Percentiles rank a stretch among this genome's conserved stretches.
These are phyloP conservation scores for Ambrosia artemisiifolia DNA, from an alignment of 129 eudicot species.

Conservation along the genomic window DNA sequence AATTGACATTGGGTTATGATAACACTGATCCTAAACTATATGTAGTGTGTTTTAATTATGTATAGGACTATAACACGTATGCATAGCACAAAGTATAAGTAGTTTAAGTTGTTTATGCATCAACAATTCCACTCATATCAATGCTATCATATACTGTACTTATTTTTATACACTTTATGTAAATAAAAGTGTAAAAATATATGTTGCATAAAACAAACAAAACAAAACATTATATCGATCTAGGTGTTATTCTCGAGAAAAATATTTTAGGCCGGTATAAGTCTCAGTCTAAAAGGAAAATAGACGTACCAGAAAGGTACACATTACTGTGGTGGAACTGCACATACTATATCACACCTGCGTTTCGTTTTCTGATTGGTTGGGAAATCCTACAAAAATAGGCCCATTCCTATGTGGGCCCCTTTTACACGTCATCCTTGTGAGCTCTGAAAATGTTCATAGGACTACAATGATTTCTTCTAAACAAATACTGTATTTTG, in stretches of 20 bases:
- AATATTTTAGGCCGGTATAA: constrained; percentile 12
- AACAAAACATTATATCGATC: not conserved
- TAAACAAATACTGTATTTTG: too few species aligned
- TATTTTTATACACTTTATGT: too few species aligned
- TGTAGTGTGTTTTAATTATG: too few species aligned
- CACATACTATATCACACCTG: constrained; percentile 13
- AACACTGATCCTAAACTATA: too few species aligned
- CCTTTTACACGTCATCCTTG: constrained; percentile 25
- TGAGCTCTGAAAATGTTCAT: not conserved
- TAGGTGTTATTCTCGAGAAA: constrained; percentile 2
- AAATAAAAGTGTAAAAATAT: too few species aligned
- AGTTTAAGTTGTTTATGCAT: too few species aligned
- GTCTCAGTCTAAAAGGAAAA: constrained; percentile 18
- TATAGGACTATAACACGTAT: too few species aligned
- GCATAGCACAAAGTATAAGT: too few species aligned
- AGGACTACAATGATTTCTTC: constrained; percentile 7
- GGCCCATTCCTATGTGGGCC: constrained; percentile 22
- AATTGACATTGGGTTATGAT: too few species aligned
- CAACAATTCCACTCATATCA: too few species aligned
- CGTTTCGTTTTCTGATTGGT: constrained; percentile 36
- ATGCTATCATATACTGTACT: too few species aligned
- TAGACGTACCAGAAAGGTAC: constrained; percentile 32
- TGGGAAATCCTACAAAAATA: constrained; percentile 15
- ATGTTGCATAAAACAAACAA: not conserved
- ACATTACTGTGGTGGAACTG: constrained; percentile 31